Percentiles rank a stretch among this genome's conserved stretches.
These are phyloP conservation scores for Fusarium sp. DNA, from an alignment of 2,329 filamentous ascomycete genomes.

Conservation along the genomic window DNA sequence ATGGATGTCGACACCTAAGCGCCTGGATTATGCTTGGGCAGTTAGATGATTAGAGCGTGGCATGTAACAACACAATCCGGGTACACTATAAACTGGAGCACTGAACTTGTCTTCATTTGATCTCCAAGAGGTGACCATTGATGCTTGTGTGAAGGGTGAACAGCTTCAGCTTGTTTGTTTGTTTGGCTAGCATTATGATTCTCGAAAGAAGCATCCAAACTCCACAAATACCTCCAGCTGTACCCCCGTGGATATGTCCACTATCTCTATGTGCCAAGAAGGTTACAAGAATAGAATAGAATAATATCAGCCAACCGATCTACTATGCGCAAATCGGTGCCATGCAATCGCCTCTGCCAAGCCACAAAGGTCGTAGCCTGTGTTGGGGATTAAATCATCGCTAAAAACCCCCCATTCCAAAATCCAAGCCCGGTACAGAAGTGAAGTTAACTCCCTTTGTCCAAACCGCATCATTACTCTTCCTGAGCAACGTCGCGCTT, in stretches of 20 bases:
- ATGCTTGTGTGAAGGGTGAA: background rate
- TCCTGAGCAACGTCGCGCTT: conserved; percentile 6
- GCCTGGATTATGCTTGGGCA: conserved; percentile 13
- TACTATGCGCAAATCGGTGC: conserved; percentile 7
- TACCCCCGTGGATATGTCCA: conserved; percentile 3
- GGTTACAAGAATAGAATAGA: conserved; percentile 27
- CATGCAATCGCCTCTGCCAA: conserved; percentile 11
- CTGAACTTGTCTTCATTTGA: conserved; percentile 22
- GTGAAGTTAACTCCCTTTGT: conserved; percentile 10
- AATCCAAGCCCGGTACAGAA: conserved; percentile 17
- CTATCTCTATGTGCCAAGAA: conserved; percentile 23
- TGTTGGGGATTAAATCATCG: conserved; percentile 24
- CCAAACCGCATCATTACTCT: conserved; percentile 5
- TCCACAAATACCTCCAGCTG: conserved; percentile 4
- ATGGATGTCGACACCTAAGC: conserved; percentile 71
- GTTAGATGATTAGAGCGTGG: conserved; percentile 30
- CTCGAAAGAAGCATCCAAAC: background rate
- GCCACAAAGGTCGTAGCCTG: conserved; percentile 17
- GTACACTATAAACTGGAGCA: conserved; percentile 33
- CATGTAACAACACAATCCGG: conserved; percentile 41
- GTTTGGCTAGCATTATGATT: background rate
- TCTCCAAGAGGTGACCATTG: conserved; percentile 11
- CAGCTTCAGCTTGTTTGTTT: background rate
- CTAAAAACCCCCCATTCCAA: conserved; percentile 30
- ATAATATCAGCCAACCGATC: conserved; percentile 18